Percentiles rank a stretch among this genome's conserved stretches.
phyloP scores from a whole-genome alignment of 805 yeast species.

The Teunomyces gatunensis region DNA sequence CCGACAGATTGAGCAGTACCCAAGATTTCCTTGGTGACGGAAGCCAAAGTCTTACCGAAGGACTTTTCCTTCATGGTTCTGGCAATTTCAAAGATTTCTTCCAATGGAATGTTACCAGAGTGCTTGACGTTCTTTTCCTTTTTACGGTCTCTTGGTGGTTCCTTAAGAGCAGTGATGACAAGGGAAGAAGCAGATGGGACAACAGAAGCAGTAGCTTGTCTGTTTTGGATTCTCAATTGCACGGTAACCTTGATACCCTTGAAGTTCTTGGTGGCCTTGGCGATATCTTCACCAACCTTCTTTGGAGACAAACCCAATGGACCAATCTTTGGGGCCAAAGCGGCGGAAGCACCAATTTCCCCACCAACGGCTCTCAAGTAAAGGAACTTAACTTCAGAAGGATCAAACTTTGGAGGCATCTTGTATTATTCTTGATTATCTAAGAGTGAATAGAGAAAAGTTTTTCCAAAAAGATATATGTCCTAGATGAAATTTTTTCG shows the following conservation, averaged over 20 bases:
- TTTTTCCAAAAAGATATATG: constrained; percentile 2
- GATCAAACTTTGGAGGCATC: constrained; percentile 99
- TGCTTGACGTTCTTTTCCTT: constrained; percentile 99
- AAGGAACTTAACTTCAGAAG: constrained; percentile 95
- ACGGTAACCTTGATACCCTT: constrained; percentile 99
- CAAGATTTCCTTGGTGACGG: constrained; percentile 96
- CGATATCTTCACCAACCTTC: constrained; percentile 99
- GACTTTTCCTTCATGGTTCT: constrained; percentile 97
- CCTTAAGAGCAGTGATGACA: constrained; percentile 98
- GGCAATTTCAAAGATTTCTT: constrained; percentile 95
- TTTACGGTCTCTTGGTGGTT: constrained; percentile 99
- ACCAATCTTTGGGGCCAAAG: constrained; percentile 99
- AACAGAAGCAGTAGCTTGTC: constrained; percentile 98
- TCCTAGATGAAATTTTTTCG: constrained; percentile 3
- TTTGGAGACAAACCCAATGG: constrained; percentile 99
- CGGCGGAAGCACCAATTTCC: constrained; percentile 99
- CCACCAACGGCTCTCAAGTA: constrained; percentile 99
- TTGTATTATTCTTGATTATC: constrained; percentile 16
- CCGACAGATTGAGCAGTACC: constrained; percentile 99
- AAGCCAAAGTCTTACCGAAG: constrained; percentile 95
- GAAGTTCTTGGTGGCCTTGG: constrained; percentile 98
- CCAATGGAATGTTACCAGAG: constrained; percentile 97
- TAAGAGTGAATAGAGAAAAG: constrained; percentile 1
- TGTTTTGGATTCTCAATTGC: constrained; percentile 97
- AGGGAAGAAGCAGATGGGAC: constrained; percentile 99